phyloP scores from a whole-genome alignment of 495 filamentous ascomycete species.

The Penicillium psychrofluorescens region DNA sequence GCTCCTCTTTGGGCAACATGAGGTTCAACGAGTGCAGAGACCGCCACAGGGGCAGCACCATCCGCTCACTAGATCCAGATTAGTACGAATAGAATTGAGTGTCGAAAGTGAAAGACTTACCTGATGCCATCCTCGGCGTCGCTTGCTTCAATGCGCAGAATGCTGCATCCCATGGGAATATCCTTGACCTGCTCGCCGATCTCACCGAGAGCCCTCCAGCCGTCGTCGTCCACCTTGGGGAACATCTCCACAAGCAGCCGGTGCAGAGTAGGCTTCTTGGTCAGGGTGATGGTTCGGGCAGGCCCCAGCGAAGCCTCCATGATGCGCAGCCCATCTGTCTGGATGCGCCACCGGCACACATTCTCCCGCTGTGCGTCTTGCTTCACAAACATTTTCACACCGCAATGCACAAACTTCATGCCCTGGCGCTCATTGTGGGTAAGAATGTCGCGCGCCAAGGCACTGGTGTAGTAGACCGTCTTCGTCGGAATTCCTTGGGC shows the following conservation, averaged over 20 bases:
- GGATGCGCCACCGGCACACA: constrained; percentile 88
- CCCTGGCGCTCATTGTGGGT: constrained; percentile 75
- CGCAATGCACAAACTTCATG: constrained; percentile 92
- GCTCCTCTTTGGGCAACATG: constrained; percentile 96
- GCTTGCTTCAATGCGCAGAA: constrained; percentile 71
- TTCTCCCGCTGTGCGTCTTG: constrained; percentile 82
- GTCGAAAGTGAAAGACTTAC: constrained; percentile 23
- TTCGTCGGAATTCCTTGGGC: constrained; percentile 72
- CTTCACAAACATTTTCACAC: constrained; percentile 97
- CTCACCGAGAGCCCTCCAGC: constrained; percentile 72
- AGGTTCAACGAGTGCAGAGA: constrained; percentile 81
- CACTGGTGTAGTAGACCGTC: constrained; percentile 90
- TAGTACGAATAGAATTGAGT: constrained; percentile 5
- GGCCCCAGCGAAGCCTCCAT: constrained; percentile 82
- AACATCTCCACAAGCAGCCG: constrained; percentile 91
- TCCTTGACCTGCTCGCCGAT: constrained; percentile 77
- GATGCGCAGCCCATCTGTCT: constrained; percentile 84
- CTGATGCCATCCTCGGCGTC: constrained; percentile 61
- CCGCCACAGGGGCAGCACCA: constrained; percentile 89
- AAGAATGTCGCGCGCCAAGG: constrained; percentile 77
- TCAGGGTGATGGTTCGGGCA: constrained; percentile 64
- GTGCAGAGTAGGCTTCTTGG: constrained; percentile 66
- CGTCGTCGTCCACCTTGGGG: constrained; percentile 62
- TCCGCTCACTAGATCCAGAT: constrained; percentile 49
- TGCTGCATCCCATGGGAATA: constrained; percentile 85